Evolutionary conservation across 148 eudicot genomes (phyloP), one percentile per base, ranked within the genome.

Genomic region (Chenopodium formosanum): DNA sequence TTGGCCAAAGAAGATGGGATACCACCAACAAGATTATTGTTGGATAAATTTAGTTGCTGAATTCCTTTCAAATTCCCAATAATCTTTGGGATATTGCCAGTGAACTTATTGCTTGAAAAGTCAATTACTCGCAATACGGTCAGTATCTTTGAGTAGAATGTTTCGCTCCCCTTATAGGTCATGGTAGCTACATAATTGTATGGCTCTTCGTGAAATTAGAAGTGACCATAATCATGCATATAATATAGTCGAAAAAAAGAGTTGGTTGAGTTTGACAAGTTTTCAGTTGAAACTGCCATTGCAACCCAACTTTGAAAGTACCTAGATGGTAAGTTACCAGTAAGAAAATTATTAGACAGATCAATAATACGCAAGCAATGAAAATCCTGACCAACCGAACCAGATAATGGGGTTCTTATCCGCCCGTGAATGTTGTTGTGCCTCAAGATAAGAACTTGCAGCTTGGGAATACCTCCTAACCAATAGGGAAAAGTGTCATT

Each of bases 401-500:
- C 7, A 40, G 44, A 6, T 8, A 40, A 40, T 40, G 44, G 7
- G 44, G 44, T 40, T 6, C 0, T 40, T 40, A 40, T 40, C 8
- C 0, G 7, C 7, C 44, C 44, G 44, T 40, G 7, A 8, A 40
- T 5, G 44, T 40, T 40, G 44, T 40, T 40, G 6, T 40, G 7
- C 44, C 44, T 40, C 44, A 40, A 6, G 44, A 40, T 6, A 40
- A 40, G 44, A 23, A 86, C 82, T 64, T 81, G 56, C 81, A 88
- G 56, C 32, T 74, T 16, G 2, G 80, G 81, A 52, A 88, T 83
- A 37, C 27, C 11, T 37, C 82, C 87, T 53, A 87, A 52, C 88
- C 91, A 88, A 23, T 75, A 37, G 0, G 93, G 93, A 20, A 90
- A 90, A 64, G 70, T 47, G 44, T 85, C 92, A 44, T 32, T 62